A percentile compares a stretch with the other conserved stretches of the same genome.
Conservation (phyloP, 805 yeast genomes). For the Nakazawaea laoshanensis region DNA sequence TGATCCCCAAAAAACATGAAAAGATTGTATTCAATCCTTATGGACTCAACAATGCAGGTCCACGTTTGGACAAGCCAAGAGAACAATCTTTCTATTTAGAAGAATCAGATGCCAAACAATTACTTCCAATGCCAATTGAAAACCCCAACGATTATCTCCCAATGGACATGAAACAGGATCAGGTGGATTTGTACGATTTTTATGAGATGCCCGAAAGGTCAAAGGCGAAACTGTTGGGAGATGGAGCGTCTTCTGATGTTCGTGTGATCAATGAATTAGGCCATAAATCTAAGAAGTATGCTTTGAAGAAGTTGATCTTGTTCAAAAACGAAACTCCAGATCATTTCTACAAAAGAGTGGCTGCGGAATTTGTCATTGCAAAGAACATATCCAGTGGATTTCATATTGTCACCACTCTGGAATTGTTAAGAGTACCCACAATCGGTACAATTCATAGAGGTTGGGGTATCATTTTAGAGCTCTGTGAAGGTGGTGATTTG, state of each 20-base stretch:
- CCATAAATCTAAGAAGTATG: conserved; percentile 36
- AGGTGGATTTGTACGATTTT: conserved; percentile 42
- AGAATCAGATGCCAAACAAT: conserved; percentile 32
- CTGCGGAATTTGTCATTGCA: conserved; percentile 57
- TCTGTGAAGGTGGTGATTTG: conserved; percentile 54
- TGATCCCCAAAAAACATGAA: conserved; percentile 5
- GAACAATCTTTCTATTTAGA: conserved; percentile 18
- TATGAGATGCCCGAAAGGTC: conserved; percentile 37
- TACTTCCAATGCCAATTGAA: conserved; percentile 52
- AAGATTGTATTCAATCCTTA: conserved; percentile 60
- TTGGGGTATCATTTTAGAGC: conserved; percentile 72
- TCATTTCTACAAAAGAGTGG: conserved; percentile 56
- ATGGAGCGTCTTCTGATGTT: conserved; percentile 68
- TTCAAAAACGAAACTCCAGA: conserved; percentile 55
- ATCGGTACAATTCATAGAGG: conserved; percentile 47
- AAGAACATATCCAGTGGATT: conserved; percentile 43
- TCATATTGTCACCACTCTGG: conserved; percentile 51
- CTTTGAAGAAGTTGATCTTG: conserved; percentile 57
- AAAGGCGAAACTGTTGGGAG: conserved; percentile 46
- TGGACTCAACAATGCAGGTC: conserved; percentile 35
- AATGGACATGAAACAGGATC: conserved; percentile 36
- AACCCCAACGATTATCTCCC: conserved; percentile 64
- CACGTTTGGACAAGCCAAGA: conserved; percentile 22
- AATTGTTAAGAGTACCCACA: conserved; percentile 49
- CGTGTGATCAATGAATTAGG: conserved; percentile 32